Evolutionary conservation across 169 alveolate genomes (phyloP).

Genomic region (Theileria orientalis): DNA sequence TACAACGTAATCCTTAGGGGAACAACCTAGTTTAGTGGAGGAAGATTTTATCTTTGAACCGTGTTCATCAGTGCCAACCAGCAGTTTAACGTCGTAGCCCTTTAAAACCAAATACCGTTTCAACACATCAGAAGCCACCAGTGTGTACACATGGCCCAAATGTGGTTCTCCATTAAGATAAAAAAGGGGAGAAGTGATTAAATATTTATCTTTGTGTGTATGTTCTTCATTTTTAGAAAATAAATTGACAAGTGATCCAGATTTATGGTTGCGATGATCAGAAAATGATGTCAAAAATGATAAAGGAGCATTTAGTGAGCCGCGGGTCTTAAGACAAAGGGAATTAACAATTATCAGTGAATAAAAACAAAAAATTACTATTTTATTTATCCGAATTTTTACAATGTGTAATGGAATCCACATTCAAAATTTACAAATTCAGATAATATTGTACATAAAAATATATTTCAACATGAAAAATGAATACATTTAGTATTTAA

Average conservation of each 20-base stretch:
- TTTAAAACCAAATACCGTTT: conserved; percentile 37
- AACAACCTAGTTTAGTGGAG: conserved; percentile 56
- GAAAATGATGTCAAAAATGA: background rate
- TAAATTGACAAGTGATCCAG: background rate
- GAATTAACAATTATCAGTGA: background rate
- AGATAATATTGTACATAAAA: conserved; percentile 3
- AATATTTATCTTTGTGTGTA: background rate
- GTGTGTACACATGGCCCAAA: conserved; percentile 78
- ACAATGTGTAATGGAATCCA: background rate
- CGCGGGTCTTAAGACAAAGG: background rate
- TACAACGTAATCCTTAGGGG: conserved; percentile 63
- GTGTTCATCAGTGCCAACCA: conserved; percentile 88
- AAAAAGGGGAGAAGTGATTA: conserved; percentile 62
- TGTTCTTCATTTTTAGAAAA: background rate
- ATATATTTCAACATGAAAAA: background rate
- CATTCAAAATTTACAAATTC: background rate
- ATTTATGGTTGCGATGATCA: background rate
- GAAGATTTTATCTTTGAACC: conserved; percentile 80
- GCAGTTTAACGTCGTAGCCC: conserved; percentile 32
- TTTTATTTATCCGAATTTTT: background rate
- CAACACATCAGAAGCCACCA: conserved; percentile 67
- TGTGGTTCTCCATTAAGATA: conserved; percentile 75
- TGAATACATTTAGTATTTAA: background rate
- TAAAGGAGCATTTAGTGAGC: background rate
- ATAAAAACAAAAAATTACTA: background rate